These are phyloP conservation scores for Phylloporus sp. DNA, from an alignment of 768 basidiomycete species.

Conservation along the genomic window DNA sequence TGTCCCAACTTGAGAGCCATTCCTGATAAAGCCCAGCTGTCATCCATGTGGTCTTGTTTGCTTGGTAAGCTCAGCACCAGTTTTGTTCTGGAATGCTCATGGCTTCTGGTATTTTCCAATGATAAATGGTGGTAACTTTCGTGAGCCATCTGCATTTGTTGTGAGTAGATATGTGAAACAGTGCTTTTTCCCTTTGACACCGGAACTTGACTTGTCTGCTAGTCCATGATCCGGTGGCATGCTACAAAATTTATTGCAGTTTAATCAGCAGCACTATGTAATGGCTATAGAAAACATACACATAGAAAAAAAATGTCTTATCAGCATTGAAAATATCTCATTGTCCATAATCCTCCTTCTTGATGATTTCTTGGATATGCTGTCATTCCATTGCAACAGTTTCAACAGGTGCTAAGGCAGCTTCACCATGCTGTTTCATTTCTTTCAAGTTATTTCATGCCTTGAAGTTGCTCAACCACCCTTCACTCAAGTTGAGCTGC, in stretches of 20 bases:
- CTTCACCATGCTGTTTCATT: constrained; percentile 29
- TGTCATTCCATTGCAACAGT: constrained; percentile 25
- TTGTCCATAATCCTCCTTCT: constrained; percentile 22
- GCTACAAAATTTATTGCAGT: background rate
- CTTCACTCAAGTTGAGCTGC: background rate
- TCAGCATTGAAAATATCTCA: constrained; percentile 36
- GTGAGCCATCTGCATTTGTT: constrained; percentile 32
- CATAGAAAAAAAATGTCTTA: constrained; percentile 34
- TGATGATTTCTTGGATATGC: constrained; percentile 24
- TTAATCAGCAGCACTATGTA: too few relatives aligned
- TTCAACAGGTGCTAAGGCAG: constrained; percentile 23
- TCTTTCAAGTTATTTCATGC: background rate
- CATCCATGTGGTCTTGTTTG: constrained; percentile 3
- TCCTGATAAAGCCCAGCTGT: background rate
- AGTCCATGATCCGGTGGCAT: constrained; percentile 5
- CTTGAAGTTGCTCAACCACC: background rate
- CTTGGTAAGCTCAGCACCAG: background rate
- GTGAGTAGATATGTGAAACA: constrained; percentile 2
- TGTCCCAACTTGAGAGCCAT: constrained; percentile 3
- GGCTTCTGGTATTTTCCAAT: constrained; percentile 26
- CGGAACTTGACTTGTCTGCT: background rate
- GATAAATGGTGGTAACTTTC: constrained; percentile 28
- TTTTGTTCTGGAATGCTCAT: background rate
- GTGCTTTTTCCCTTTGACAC: constrained; percentile 3
- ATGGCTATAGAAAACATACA: constrained; percentile 16